Percentiles rank a stretch among this genome's conserved stretches.
phyloP scores from a whole-genome alignment of 148 eudicot genomes.

The Vaccinium myrtillus region DNA sequence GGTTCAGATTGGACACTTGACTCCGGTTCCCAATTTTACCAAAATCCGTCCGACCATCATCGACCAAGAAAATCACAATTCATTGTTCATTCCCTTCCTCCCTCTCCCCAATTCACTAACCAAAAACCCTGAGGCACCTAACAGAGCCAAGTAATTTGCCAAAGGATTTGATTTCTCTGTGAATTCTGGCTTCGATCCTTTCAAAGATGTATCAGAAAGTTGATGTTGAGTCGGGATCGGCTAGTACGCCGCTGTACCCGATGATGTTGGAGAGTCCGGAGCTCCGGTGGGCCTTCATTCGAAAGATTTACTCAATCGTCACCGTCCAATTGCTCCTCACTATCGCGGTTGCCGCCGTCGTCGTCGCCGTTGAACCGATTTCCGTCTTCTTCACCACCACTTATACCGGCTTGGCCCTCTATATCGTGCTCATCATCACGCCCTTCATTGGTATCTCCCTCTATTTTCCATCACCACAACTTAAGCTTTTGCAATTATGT shows the following conservation, averaged over 20 bases:
- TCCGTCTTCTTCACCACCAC: slow-evolving; percentile 42
- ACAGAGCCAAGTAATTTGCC: background rate
- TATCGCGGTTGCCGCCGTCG: slow-evolving; percentile 41
- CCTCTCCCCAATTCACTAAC: background rate
- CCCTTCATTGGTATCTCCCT: slow-evolving; percentile 46
- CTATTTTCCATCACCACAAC: background rate
- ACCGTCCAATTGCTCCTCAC: slow-evolving; percentile 47
- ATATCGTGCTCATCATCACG: slow-evolving; percentile 40
- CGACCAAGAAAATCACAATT: background rate
- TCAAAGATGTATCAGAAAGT: slow-evolving; percentile 35
- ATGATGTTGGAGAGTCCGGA: slow-evolving; percentile 44
- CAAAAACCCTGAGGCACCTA: background rate
- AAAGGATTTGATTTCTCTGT: background rate
- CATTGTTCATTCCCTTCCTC: background rate
- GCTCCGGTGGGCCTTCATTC: slow-evolving; percentile 55
- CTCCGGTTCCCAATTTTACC: too few species aligned
- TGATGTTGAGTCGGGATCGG: slow-evolving; percentile 37
- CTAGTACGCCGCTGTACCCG: slow-evolving; percentile 37
- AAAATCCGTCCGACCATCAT: background rate
- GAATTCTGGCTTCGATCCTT: too few species aligned
- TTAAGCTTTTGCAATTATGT: background rate
- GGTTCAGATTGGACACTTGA: too few species aligned
- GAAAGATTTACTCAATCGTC: slow-evolving; percentile 56
- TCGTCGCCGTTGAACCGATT: slow-evolving; percentile 39
- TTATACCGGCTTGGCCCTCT: slow-evolving; percentile 42